phyloP scores from a whole-genome alignment of 2,329 filamentous ascomycete genomes.

The Penicillium occitanis region DNA sequence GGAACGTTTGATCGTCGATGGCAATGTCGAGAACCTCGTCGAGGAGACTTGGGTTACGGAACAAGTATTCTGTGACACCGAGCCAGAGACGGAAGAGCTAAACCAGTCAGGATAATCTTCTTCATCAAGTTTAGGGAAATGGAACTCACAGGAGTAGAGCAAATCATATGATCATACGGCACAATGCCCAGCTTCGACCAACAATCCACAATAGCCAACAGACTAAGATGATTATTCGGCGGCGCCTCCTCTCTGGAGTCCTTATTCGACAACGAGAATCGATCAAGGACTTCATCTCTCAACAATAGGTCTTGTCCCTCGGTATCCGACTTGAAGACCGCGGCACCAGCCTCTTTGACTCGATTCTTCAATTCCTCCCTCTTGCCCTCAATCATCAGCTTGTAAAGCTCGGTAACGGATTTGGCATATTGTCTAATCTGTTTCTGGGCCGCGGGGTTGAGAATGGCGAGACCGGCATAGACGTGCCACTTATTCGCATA shows the following conservation, averaged over 20 bases:
- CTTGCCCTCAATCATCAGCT: constrained; percentile 90
- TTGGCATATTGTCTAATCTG: constrained; percentile 94
- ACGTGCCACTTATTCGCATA: constrained; percentile 99
- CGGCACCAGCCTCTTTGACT: constrained; percentile 75
- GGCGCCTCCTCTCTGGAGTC: constrained; percentile 66
- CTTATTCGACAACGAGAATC: constrained; percentile 74
- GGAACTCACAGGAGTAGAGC: constrained; percentile 75
- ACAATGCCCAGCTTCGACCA: constrained; percentile 93
- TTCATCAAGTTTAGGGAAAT: background rate
- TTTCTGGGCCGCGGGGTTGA: constrained; percentile 87
- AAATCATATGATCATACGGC: constrained; percentile 99
- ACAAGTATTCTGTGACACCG: constrained; percentile 95
- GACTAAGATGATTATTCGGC: constrained; percentile 83
- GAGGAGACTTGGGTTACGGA: constrained; percentile 76
- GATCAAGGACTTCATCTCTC: constrained; percentile 77
- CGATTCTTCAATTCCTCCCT: constrained; percentile 69
- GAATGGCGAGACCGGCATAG: constrained; percentile 92
- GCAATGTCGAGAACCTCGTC: constrained; percentile 83
- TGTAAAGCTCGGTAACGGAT: constrained; percentile 91
- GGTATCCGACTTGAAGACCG: constrained; percentile 59
- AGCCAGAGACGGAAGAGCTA: constrained; percentile 91
- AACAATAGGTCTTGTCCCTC: constrained; percentile 67
- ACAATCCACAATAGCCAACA: constrained; percentile 97
- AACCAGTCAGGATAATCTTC: constrained; percentile 1
- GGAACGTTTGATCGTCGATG: constrained; percentile 84